Percentiles rank a stretch among this genome's conserved stretches.
phyloP scores from a whole-genome alignment of 352 stramenopile species.

The Phytophthora citricola region DNA sequence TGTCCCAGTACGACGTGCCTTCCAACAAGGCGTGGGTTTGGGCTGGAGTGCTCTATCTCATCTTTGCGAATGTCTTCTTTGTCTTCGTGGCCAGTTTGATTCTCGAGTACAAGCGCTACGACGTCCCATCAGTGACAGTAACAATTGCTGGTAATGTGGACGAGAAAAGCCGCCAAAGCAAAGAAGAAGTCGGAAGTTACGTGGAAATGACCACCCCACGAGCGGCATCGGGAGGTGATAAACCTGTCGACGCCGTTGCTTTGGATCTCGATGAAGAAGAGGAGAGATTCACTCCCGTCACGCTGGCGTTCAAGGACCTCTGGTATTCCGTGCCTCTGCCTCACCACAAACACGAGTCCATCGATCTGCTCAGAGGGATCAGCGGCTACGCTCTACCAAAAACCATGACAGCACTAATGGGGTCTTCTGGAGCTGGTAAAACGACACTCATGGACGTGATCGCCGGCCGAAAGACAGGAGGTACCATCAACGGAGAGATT shows the following conservation, averaged over 20 bases:
- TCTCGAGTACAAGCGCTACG: conserved; percentile 36
- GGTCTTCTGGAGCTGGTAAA: conserved; percentile 76
- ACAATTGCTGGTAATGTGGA: neutral
- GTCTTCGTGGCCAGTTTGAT: conserved; percentile 17
- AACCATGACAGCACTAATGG: conserved; percentile 60
- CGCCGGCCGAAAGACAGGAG: conserved; percentile 85
- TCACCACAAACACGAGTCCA: conserved; percentile 28
- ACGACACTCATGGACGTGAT: conserved; percentile 63
- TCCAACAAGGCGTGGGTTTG: conserved; percentile 39
- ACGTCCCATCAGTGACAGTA: neutral
- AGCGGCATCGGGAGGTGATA: neutral
- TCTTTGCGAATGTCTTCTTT: conserved; percentile 33
- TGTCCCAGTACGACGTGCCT: conserved; percentile 36
- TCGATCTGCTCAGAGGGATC: conserved; percentile 79
- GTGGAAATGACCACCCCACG: conserved; percentile 5
- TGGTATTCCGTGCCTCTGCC: conserved; percentile 37
- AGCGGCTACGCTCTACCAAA: conserved; percentile 52
- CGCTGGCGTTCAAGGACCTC: conserved; percentile 43
- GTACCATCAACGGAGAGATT: conserved; percentile 63
- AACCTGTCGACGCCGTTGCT: conserved; percentile 10
- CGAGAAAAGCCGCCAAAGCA: neutral
- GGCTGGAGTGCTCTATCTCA: conserved; percentile 22
- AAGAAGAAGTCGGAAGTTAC: conserved; percentile 12
- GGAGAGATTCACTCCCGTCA: conserved; percentile 31
- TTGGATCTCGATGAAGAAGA: conserved; percentile 20